These are phyloP conservation scores for Fusarium nisikadoi DNA, from an alignment of 2,329 filamentous ascomycete genomes.

Conservation along the genomic window DNA sequence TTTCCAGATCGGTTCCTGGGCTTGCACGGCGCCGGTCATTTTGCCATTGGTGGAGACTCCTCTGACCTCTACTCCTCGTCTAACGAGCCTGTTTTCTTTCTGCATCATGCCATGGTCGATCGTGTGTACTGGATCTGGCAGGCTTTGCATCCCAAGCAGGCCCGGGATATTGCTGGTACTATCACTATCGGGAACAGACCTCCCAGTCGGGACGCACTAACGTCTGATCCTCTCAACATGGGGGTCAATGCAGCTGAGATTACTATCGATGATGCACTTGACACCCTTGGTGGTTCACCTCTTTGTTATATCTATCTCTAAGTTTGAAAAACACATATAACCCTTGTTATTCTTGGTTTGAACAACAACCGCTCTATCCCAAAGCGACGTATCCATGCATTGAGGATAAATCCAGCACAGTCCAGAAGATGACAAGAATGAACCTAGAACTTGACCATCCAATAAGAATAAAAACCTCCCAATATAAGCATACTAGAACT, in stretches of 20 bases:
- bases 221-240: constrained; percentile 1
- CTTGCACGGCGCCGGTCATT: constrained; percentile 5
- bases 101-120: constrained; percentile 18
- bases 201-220: constrained; percentile 1
- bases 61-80: constrained; percentile 14
- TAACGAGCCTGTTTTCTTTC: constrained; percentile 1
- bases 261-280: neutral
- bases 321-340: too few species aligned
- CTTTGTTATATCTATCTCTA: constrained; percentile 9
- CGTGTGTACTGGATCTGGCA: constrained; percentile 14
- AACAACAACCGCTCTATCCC: too few species aligned
- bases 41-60: constrained; percentile 3
- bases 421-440: fast-evolving
- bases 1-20: constrained; percentile 3
- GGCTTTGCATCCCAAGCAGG: neutral
- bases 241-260: neutral
- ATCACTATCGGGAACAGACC: constrained; percentile 3
- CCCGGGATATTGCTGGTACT: constrained; percentile 3
- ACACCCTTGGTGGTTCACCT: neutral
- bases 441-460: neutral
- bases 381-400: too few species aligned
- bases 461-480: neutral
- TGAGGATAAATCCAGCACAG: neutral
- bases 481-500: neutral
- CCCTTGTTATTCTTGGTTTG: too few species aligned